phyloP scores from a whole-genome alignment of 495 filamentous ascomycete species.

The Daldinia loculata region DNA sequence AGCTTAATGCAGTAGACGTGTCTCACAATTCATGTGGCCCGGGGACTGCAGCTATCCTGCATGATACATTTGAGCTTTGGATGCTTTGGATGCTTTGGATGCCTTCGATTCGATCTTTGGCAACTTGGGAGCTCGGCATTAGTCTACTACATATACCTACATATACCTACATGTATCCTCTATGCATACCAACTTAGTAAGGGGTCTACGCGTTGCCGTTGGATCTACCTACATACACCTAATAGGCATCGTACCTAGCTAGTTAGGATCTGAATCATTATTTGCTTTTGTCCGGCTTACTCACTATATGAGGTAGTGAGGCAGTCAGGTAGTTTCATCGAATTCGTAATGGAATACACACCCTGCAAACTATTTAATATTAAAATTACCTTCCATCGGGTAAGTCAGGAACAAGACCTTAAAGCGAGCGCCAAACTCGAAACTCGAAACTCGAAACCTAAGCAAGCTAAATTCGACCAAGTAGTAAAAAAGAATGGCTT shows the following conservation, averaged over 20 bases:
- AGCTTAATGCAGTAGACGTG: conserved; percentile 41
- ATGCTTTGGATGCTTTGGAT: neutral
- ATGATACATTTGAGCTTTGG: conserved; percentile 3
- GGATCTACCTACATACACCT: neutral
- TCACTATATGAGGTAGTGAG: neutral
- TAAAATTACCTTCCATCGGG: conserved; percentile 21
- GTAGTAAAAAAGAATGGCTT: neutral
- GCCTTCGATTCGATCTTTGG: neutral
- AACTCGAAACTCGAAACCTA: conserved; percentile 10
- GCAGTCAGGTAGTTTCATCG: neutral
- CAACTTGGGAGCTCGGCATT: neutral
- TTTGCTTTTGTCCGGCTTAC: neutral
- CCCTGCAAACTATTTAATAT: neutral
- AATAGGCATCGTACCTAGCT: neutral
- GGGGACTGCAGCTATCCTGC: conserved; percentile 31
- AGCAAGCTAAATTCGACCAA: conserved; percentile 4
- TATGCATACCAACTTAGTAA: conserved; percentile 12
- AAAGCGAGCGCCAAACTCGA: conserved; percentile 8
- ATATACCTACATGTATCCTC: neutral
- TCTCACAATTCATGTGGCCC: conserved; percentile 41
- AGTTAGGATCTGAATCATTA: neutral
- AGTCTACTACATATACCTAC: neutral
- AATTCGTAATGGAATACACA: conserved; percentile 13
- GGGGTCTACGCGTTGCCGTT: conserved; percentile 2
- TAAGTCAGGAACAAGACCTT: conserved; percentile 40